Evolutionary conservation across 768 basidiomycete species (phyloP), one percentile per base, ranked within the genome.

Genomic region (Pisolithus orientalis): DNA sequence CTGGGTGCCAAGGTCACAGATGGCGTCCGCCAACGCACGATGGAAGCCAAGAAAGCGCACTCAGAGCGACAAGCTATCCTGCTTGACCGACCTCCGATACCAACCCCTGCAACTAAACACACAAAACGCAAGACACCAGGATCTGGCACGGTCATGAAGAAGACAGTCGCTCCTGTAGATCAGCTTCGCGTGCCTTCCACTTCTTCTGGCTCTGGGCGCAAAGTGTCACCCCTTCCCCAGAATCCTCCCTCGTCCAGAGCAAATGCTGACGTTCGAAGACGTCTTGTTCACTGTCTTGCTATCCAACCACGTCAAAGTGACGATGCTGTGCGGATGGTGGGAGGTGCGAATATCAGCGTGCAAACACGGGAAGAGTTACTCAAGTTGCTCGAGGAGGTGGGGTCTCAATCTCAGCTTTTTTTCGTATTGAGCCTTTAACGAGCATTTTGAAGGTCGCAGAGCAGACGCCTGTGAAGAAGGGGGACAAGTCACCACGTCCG

Each of bases 211-310:
- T 46, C 65, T 31, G 50, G 68, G 7, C 71, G 66, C 51, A 68
- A 67, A 24, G 48, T 60, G 2, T 68, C 67, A 0, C 68, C 72
- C 1, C 51, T 62, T 37, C 60, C 66, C 29, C 58, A 58, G 37
- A 53, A 51, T 40, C 46, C 62, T 6, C 51, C 60, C 1, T 49
- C 61, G 17, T 44, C 61, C 42, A 59, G 56, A 49, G 48, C 56
- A 3, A 60, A 39, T 39, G 49, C 56, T 0, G 63, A 65, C 42
- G 56, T 70, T 25, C 66, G 69, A 21, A 62, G 62, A 37, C 71
- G 80, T 42, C 65, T 87, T 46, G 69, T 88, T 2, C 68, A 70
- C 38, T 75, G 77, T 43, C 70, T 79, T 37, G 77, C 80, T 5
- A 71, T 76, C n/a, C 75, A 78, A 3, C 69, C 78, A 24, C 69